Evolutionary conservation across 2,329 filamentous ascomycete species (phyloP).

Genomic region (Chaetomium strumarium): DNA sequence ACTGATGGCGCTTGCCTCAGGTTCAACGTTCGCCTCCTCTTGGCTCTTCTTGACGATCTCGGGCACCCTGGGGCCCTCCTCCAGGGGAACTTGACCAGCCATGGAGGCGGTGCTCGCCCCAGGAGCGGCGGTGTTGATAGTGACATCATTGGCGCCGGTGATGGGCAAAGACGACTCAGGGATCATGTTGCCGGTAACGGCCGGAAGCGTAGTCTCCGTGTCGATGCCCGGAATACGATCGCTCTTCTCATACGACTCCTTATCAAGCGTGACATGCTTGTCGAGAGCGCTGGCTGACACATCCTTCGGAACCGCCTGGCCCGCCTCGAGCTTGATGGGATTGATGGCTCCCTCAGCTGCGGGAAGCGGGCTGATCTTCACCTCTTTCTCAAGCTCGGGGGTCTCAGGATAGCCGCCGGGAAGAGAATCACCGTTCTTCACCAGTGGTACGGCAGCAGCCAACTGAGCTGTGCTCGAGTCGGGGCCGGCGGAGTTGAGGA

Average conservation of each 20-base stretch:
- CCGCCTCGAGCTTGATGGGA: conserved; percentile 71
- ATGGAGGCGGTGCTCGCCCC: conserved; percentile 62
- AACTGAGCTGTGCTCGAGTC: conserved; percentile 63
- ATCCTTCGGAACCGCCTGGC: conserved; percentile 71
- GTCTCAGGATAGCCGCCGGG: conserved; percentile 40
- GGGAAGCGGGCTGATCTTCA: conserved; percentile 57
- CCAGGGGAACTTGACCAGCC: conserved; percentile 60
- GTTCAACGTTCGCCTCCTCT: conserved; percentile 53
- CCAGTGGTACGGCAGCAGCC: conserved; percentile 58
- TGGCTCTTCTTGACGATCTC: conserved; percentile 67
- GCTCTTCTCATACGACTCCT: conserved; percentile 80
- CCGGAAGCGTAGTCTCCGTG: conserved; percentile 45
- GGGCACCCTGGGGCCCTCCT: conserved; percentile 47
- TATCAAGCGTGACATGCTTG: conserved; percentile 68
- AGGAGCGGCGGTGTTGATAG: conserved; percentile 49
- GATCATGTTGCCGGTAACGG: conserved; percentile 59
- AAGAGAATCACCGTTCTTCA: conserved; percentile 29
- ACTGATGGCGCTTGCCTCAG: conserved; percentile 63
- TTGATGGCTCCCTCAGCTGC: conserved; percentile 63
- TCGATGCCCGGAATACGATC: conserved; percentile 54
- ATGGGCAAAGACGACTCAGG: conserved; percentile 80
- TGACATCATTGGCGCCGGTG: conserved; percentile 35
- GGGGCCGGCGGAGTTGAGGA: conserved; percentile 60
- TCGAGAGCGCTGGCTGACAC: conserved; percentile 64
- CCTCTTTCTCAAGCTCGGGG: conserved; percentile 24